These are phyloP conservation scores for Leptodontidium sp. DNA, from an alignment of 2,329 filamentous ascomycete genomes.

Conservation along the genomic window DNA sequence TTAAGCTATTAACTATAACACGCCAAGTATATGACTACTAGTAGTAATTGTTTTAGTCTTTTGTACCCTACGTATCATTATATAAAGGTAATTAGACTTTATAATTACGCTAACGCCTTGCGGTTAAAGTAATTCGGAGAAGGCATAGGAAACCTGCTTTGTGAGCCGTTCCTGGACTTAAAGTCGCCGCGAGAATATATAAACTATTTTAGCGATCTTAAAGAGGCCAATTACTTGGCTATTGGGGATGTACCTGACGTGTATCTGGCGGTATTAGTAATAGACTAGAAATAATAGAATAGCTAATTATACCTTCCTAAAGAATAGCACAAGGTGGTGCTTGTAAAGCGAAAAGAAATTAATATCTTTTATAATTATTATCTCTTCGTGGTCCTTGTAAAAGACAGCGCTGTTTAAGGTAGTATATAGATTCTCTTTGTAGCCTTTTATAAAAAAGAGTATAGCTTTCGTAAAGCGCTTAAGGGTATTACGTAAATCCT, in stretches of 20 bases:
- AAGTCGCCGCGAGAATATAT: slow-evolving; percentile 90
- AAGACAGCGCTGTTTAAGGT: slow-evolving; percentile 93
- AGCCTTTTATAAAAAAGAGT: slow-evolving; percentile 93
- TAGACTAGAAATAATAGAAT: slow-evolving; percentile 23
- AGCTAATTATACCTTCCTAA: slow-evolving; percentile 73
- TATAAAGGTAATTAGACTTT: slow-evolving; percentile 91
- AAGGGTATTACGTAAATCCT: slow-evolving; percentile 71
- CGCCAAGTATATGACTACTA: slow-evolving; percentile 76
- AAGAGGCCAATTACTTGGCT: slow-evolving; percentile 91
- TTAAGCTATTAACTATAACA: slow-evolving; percentile 72
- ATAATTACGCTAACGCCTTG: slow-evolving; percentile 94
- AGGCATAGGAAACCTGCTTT: slow-evolving; percentile 90
- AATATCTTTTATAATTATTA: slow-evolving; percentile 96
- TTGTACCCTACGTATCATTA: slow-evolving; percentile 78
- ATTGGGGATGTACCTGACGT: slow-evolving; percentile 94
- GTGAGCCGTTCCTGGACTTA: slow-evolving; percentile 95
- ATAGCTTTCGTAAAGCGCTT: slow-evolving; percentile 91
- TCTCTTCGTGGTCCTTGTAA: slow-evolving; percentile 91
- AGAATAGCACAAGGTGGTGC: slow-evolving; percentile 94
- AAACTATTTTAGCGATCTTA: slow-evolving; percentile 90
- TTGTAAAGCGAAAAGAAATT: slow-evolving; percentile 93
- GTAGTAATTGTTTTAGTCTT: slow-evolving; percentile 71
- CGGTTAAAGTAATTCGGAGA: slow-evolving; percentile 88
- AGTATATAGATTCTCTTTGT: slow-evolving; percentile 87
- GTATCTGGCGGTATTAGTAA: slow-evolving; percentile 69